phyloP scores from a whole-genome alignment of 805 yeast species.

The Saccharomycopsis fermentans region DNA sequence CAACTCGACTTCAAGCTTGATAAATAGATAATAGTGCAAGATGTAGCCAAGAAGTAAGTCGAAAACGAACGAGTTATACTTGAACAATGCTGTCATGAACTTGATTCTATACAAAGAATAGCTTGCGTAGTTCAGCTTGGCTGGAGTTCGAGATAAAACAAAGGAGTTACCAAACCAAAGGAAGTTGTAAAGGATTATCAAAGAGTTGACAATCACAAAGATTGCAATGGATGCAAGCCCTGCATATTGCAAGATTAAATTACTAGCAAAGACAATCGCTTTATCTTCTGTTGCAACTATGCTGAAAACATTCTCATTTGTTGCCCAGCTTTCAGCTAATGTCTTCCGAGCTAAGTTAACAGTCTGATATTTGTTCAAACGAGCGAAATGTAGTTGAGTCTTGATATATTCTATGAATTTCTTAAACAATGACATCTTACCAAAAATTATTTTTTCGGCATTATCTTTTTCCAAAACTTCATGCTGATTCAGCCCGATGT shows the following conservation, averaged over 20 bases:
- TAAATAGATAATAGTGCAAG: slow-evolving; percentile 48
- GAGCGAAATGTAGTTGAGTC: background rate
- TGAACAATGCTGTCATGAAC: background rate
- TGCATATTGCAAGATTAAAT: background rate
- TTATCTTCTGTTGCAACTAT: background rate
- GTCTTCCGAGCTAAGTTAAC: background rate
- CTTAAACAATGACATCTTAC: slow-evolving; percentile 16
- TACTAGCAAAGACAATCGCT: background rate
- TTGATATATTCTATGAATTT: slow-evolving; percentile 21
- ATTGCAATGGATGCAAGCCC: slow-evolving; percentile 3
- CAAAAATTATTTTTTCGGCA: slow-evolving; percentile 22
- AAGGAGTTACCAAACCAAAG: slow-evolving; percentile 26
- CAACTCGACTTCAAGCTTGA: slow-evolving; percentile 18
- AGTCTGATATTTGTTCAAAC: background rate
- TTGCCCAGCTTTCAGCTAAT: background rate
- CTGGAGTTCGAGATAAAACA: slow-evolving; percentile 16
- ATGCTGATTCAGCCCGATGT: slow-evolving; percentile 55
- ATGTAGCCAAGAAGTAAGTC: slow-evolving; percentile 41
- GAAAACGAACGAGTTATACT: slow-evolving; percentile 20
- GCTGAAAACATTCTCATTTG: background rate
- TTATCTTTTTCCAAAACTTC: slow-evolving; percentile 31
- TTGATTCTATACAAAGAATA: slow-evolving; percentile 9
- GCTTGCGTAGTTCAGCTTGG: background rate
- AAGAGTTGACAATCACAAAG: background rate
- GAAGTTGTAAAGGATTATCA: slow-evolving; percentile 23